phyloP scores from a whole-genome alignment of 495 filamentous ascomycete genomes.

The Hypomontagnella submonticulosa region DNA sequence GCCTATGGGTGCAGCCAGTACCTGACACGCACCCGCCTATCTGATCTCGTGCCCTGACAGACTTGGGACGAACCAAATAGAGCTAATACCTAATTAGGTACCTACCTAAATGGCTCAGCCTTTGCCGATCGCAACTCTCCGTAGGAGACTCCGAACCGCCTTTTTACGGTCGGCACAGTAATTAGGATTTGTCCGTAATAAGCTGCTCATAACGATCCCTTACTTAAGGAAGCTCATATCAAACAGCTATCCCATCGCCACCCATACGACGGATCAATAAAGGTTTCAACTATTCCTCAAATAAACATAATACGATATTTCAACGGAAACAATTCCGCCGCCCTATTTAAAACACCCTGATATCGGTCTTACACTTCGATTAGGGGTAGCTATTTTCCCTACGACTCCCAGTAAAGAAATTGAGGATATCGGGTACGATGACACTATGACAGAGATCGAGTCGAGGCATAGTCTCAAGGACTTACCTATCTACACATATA shows the following conservation, averaged over 20 bases:
- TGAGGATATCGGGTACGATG: too few species aligned
- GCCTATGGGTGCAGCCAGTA: background rate
- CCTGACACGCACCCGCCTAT: constrained; percentile 1
- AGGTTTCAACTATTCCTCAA: too few species aligned
- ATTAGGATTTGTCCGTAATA: background rate
- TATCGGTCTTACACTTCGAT: background rate
- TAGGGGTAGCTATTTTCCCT: too few species aligned
- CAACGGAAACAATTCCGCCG: too few species aligned
- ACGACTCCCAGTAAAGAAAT: too few species aligned
- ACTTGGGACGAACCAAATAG: constrained; percentile 11
- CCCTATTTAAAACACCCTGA: too few species aligned
- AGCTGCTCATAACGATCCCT: background rate
- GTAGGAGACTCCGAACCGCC: background rate
- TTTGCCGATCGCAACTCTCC: constrained; percentile 1
- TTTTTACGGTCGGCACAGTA: background rate
- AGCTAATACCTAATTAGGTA: background rate
- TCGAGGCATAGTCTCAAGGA: too few species aligned
- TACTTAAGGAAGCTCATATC: constrained; percentile 20
- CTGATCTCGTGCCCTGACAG: background rate
- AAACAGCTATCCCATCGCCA: constrained; percentile 1
- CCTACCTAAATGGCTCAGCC: background rate
- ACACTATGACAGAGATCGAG: too few species aligned
- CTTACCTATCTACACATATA: too few species aligned
- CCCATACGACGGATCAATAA: background rate
- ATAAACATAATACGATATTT: too few species aligned